A percentile compares a stretch with the other conserved stretches of the same genome.
These are phyloP conservation scores for Eimeria falciformis DNA, from an alignment of 169 alveolate species.

Conservation along the genomic window DNA sequence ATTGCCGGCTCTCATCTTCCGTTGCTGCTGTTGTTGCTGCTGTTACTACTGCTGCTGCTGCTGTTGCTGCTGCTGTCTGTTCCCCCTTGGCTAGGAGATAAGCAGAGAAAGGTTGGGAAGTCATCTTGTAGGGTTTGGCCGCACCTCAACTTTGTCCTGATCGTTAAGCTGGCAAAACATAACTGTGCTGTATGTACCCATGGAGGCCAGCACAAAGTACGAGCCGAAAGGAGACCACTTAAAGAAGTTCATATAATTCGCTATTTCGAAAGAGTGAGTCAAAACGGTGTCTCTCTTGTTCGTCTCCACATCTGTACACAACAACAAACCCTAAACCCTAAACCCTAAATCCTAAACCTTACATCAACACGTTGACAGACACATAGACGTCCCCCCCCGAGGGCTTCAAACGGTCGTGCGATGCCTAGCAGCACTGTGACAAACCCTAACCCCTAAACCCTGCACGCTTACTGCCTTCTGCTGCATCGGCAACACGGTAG, in stretches of 20 bases:
- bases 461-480: slow-evolving; percentile 76
- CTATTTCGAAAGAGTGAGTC: slow-evolving; percentile 85
- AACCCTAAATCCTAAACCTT: background rate
- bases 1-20: no score
- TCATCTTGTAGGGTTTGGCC: background rate
- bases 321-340: background rate
- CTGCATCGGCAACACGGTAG: slow-evolving; percentile 90
- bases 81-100: no score
- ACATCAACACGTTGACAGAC: background rate
- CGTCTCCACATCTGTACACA: slow-evolving; percentile 42
- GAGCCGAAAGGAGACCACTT: slow-evolving; percentile 93
- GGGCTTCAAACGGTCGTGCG: no score
- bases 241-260: slow-evolving; percentile 86
- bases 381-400: no score
- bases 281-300: slow-evolving; percentile 75
- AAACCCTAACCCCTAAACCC: background rate
- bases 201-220: slow-evolving; percentile 89
- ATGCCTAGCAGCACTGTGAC: no score
- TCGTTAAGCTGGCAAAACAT: slow-evolving; percentile 88
- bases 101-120: background rate
- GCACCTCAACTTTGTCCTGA: slow-evolving; percentile 90
- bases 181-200: slow-evolving; percentile 89
- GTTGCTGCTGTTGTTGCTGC: no score
- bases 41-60: no score
- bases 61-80: no score